These are phyloP conservation scores for Monosporascus cannonballus DNA, from an alignment of 2,329 filamentous ascomycete species.

Conservation along the genomic window DNA sequence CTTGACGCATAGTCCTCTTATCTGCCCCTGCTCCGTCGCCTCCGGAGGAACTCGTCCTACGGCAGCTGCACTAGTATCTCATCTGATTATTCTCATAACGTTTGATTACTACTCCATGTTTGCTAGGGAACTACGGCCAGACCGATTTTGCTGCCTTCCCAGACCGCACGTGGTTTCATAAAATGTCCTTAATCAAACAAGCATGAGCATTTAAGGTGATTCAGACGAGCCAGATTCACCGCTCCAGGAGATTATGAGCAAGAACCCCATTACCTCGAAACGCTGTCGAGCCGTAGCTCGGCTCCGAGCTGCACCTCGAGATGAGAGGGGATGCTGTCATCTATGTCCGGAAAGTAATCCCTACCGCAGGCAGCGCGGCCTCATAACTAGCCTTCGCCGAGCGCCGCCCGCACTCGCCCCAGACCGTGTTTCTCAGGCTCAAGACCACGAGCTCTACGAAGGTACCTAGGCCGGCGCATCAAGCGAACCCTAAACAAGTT, in stretches of 20 bases:
- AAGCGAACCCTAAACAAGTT: background rate
- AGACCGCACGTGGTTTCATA: too few relatives aligned
- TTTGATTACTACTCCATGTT: too few relatives aligned
- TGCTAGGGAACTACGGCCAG: too few relatives aligned
- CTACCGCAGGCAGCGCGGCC: background rate
- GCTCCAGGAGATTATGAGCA: background rate
- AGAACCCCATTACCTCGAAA: too few relatives aligned
- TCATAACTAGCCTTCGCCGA: conserved; percentile 1
- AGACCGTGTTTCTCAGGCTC: conserved; percentile 1
- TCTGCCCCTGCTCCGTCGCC: too few relatives aligned
- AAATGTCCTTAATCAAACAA: too few relatives aligned
- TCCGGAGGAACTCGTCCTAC: too few relatives aligned
- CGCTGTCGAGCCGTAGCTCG: conserved; percentile 7
- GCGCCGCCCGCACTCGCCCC: background rate
- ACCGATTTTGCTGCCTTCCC: too few relatives aligned
- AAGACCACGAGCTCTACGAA: background rate
- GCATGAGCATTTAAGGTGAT: background rate
- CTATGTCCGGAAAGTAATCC: too few relatives aligned
- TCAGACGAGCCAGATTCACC: background rate
- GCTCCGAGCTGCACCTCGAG: conserved; percentile 7
- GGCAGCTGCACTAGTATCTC: too few relatives aligned
- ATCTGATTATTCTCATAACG: too few relatives aligned
- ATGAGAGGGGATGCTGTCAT: background rate
- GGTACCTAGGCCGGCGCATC: background rate
- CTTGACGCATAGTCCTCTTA: too few relatives aligned